These are phyloP conservation scores for Trichoderma simmonsii DNA, from an alignment of 2,329 filamentous ascomycete species.

Conservation along the genomic window DNA sequence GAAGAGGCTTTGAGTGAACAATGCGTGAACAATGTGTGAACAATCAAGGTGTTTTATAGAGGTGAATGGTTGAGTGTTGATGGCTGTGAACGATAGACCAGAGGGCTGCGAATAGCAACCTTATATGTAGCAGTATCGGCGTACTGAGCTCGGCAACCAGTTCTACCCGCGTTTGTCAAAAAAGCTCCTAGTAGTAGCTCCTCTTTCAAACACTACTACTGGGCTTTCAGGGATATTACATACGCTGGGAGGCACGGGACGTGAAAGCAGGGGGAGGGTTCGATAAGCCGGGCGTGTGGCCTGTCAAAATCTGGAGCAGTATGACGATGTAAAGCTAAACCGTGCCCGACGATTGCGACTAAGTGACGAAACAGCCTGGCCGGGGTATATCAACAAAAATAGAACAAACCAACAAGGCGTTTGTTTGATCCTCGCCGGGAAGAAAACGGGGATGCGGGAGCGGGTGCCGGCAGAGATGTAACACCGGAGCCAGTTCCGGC, in stretches of 20 bases:
- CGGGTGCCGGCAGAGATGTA: conserved; percentile 3
- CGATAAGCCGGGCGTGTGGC: background rate
- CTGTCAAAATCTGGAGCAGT: background rate
- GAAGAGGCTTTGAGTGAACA: background rate
- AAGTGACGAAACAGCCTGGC: background rate
- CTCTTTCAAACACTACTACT: background rate
- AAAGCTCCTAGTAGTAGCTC: background rate
- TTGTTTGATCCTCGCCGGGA: conserved; percentile 8
- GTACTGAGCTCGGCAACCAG: background rate
- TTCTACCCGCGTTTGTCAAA: conserved; percentile 10
- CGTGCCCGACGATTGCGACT: background rate
- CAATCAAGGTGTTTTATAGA: background rate
- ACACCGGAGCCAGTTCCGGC: conserved; percentile 4
- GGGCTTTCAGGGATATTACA: background rate
- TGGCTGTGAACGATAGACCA: background rate
- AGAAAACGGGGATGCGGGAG: background rate
- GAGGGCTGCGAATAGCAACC: background rate
- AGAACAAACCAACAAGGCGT: conserved; percentile 1
- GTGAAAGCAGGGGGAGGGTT: background rate
- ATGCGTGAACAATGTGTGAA: background rate
- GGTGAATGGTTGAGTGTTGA: background rate
- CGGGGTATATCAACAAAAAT: conserved; percentile 1
- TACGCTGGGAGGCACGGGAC: conserved; percentile 9
- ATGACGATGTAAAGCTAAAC: background rate
- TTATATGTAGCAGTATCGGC: conserved; percentile 8